Base-by-base conservation (phyloP, 2,329 filamentous ascomycete species). In the Fusarium napiforme region DNA sequence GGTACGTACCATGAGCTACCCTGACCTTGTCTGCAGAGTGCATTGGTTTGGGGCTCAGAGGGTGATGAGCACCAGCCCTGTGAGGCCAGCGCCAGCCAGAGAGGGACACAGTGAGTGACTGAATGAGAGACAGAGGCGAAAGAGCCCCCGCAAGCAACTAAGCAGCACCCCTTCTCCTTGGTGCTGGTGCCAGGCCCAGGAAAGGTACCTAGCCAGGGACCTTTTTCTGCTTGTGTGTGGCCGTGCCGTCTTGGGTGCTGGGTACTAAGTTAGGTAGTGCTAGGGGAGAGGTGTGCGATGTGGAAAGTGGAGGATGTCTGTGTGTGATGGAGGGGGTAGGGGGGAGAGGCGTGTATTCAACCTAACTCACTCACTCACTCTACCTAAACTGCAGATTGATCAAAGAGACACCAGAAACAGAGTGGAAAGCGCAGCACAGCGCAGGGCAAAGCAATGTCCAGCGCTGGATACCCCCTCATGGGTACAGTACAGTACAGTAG, bases 51-150 rank as follows among this genome's bases (percentile, higher is more conserved):
- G 64, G 73, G 64, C 72, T 68, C 64, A 74, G 71, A 52, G 66
- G 58, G 53, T 58, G 64, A 71, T 71, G 70, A 50, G 64, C 67
- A 77, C 64, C 75, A 77, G 75, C 75, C 75, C 64, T 77, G 75
- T 77, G 75, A 77, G 73, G 73, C 71, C 73, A 73, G 66, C 64
- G 52, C 65, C 63, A 69, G n/a, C 37, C 15, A 63, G 58, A 50
- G 28, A 49, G 21, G 23, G 21, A 50, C 8, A 52, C 30, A 52
- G n/a, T 26, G 16, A 52, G 16, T 15, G 32, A 34, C 14, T 15
- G 32, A 34, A 4, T 15, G 30, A 26, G n/a, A 36, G 47, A 28
- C 45, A 64, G 42, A 58, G 49, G 30, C 64, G 43, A 56, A 65
- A 52, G 70, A 72, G 63, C 71, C 52, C n/a, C 32, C 56, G 43